Evolutionary conservation across 2,329 filamentous ascomycete genomes (phyloP).

Genomic region (Fusarium neocosmosporiellum): DNA sequence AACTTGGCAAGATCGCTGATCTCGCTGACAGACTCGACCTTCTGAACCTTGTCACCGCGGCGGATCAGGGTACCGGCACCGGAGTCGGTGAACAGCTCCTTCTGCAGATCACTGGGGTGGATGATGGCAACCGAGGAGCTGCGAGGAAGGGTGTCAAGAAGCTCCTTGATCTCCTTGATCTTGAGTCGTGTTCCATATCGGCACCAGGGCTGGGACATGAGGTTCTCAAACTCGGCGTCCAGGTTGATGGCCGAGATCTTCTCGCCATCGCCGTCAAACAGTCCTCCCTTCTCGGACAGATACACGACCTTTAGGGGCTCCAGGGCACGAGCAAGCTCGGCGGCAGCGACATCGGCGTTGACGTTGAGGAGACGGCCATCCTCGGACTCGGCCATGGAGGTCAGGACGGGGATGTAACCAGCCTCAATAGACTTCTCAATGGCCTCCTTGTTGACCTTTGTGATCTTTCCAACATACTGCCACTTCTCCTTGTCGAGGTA

Average conservation of each 20-base stretch:
- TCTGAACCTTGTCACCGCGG: constrained; percentile 88
- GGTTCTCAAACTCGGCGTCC: constrained; percentile 92
- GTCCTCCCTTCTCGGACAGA: constrained; percentile 95
- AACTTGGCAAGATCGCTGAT: constrained; percentile 82
- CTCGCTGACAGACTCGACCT: constrained; percentile 75
- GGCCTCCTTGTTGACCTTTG: constrained; percentile 86
- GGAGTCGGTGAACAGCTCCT: constrained; percentile 96
- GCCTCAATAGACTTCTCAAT: constrained; percentile 93
- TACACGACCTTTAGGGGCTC: constrained; percentile 98
- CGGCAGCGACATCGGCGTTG: constrained; percentile 96
- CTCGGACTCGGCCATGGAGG: constrained; percentile 93
- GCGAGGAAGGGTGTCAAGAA: constrained; percentile 87
- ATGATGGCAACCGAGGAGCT: constrained; percentile 98
- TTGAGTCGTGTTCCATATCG: constrained; percentile 94
- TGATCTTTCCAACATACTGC: constrained; percentile 95
- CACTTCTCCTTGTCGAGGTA: constrained; percentile 98
- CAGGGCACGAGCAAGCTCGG: constrained; percentile 87
- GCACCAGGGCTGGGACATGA: constrained; percentile 96
- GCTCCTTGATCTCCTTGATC: constrained; percentile 97
- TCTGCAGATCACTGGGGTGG: constrained; percentile 93
- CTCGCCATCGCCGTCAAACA: constrained; percentile 92
- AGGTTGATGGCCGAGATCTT: constrained; percentile 98
- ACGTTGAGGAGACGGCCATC: constrained; percentile 96
- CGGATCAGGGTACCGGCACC: constrained; percentile 94
- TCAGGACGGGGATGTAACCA: constrained; percentile 91